Evolutionary conservation across 2,329 filamentous ascomycete species (phyloP).

Genomic region (Aspergillus novoparasiticus): DNA sequence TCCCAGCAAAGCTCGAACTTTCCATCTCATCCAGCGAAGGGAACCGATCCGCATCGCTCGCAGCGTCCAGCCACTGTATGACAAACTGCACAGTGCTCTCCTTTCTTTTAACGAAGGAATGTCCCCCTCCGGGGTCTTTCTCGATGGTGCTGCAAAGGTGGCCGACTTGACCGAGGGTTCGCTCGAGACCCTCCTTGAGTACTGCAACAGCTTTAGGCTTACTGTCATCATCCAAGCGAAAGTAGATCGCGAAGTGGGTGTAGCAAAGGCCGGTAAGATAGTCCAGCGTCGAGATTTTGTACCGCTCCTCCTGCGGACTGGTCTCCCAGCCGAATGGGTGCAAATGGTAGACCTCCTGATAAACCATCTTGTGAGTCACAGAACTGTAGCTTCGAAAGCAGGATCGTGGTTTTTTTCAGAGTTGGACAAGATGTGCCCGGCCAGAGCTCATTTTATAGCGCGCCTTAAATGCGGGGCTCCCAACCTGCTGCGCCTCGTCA

Average conservation of each 20-base stretch:
- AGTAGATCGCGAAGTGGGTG: slow-evolving; percentile 46
- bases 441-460: not conserved
- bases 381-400: not conserved
- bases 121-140: slow-evolving; percentile 37
- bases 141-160: slow-evolving; percentile 47
- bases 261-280: slow-evolving; percentile 37
- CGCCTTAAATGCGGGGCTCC: not conserved
- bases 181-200: slow-evolving; percentile 40
- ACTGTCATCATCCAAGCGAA: slow-evolving; percentile 36
- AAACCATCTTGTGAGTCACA: not conserved
- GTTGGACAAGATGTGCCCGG: not conserved
- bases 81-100: slow-evolving; percentile 39
- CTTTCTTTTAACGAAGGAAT: slow-evolving; percentile 41
- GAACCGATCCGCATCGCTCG: slow-evolving; percentile 30
- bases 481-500: not conserved
- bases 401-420: not conserved
- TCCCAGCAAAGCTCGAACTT: slow-evolving; percentile 36
- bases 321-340: slow-evolving; percentile 41
- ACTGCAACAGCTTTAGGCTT: slow-evolving; percentile 28
- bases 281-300: slow-evolving; percentile 43
- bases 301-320: slow-evolving; percentile 40
- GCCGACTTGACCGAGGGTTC: slow-evolving; percentile 40
- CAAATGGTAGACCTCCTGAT: slow-evolving; percentile 25
- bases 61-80: slow-evolving; percentile 42
- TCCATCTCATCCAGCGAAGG: slow-evolving; percentile 46